These are phyloP conservation scores for Yamadazyma buinensis DNA, from an alignment of 1,139 yeast species.

Conservation along the genomic window DNA sequence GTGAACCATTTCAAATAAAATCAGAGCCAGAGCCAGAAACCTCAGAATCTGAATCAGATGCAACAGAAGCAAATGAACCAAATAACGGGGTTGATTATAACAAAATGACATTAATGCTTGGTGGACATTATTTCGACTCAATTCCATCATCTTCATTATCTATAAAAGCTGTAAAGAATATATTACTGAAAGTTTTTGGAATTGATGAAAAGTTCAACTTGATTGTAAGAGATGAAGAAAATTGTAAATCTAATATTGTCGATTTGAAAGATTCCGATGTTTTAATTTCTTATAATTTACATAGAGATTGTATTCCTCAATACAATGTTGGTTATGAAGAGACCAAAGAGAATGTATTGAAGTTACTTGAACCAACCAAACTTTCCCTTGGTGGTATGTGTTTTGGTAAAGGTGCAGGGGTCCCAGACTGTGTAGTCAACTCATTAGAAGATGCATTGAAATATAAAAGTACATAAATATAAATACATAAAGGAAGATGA, in stretches of 20 bases:
- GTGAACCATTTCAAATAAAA: not conserved
- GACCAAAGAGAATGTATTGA: constrained; percentile 33
- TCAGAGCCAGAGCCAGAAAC: constrained; percentile 6
- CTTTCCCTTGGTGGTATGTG: constrained; percentile 78
- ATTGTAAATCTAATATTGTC: constrained; percentile 18
- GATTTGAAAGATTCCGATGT: constrained; percentile 27
- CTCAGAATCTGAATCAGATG: no score
- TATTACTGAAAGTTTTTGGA: constrained; percentile 48
- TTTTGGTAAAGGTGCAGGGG: constrained; percentile 80
- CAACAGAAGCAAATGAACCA: no score
- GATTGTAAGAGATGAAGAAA: constrained; percentile 24
- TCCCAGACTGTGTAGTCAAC: constrained; percentile 78
- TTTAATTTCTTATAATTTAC: constrained; percentile 33
- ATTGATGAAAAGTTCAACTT: constrained; percentile 37
- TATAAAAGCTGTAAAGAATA: constrained; percentile 40
- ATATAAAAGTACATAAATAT: constrained; percentile 3
- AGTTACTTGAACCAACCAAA: constrained; percentile 27
- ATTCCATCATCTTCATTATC: constrained; percentile 47
- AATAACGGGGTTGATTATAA: constrained; percentile 28
- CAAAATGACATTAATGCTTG: constrained; percentile 85
- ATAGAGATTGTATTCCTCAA: constrained; percentile 73
- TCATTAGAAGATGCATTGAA: constrained; percentile 54
- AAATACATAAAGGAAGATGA: not conserved
- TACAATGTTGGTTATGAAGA: constrained; percentile 69
- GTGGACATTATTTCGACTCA: constrained; percentile 53